phyloP scores from a whole-genome alignment of 192 early-diverging fungal genomes.

The Entrophospora sp. region DNA sequence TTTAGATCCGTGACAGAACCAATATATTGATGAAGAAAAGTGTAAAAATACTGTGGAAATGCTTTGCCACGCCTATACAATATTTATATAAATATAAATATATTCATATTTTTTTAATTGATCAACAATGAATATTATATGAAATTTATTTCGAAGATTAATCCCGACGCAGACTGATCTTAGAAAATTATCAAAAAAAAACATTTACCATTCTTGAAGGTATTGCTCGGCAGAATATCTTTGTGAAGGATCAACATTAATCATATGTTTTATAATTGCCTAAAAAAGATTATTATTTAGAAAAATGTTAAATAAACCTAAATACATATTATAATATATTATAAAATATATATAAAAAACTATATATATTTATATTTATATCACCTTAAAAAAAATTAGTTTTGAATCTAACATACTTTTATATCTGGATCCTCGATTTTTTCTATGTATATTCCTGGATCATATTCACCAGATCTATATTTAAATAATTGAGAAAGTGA shows the following conservation, averaged over 20 bases:
- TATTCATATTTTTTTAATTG: no score
- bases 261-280: constrained; percentile 78
- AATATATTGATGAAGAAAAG: constrained; percentile 66
- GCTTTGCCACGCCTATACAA: constrained; percentile 55
- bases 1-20: constrained; percentile 49
- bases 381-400: no score
- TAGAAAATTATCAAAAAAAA: background rate
- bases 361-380: no score
- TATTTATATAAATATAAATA: no score
- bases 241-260: constrained; percentile 69
- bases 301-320: no score
- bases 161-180: background rate
- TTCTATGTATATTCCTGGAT: constrained; percentile 56
- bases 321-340: no score
- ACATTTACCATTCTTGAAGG: constrained; percentile 57
- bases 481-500: constrained; percentile 85
- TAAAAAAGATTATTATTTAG: no score
- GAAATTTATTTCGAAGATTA: no score
- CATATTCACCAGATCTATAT: constrained; percentile 74
- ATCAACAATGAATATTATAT: background rate
- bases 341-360: no score
- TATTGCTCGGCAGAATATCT: constrained; percentile 70
- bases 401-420: constrained; percentile 45
- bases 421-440: constrained; percentile 79
- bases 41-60: constrained; percentile 68